Evolutionary conservation across 495 filamentous ascomycete species (phyloP).

Genomic region (Bacidia rubella): DNA sequence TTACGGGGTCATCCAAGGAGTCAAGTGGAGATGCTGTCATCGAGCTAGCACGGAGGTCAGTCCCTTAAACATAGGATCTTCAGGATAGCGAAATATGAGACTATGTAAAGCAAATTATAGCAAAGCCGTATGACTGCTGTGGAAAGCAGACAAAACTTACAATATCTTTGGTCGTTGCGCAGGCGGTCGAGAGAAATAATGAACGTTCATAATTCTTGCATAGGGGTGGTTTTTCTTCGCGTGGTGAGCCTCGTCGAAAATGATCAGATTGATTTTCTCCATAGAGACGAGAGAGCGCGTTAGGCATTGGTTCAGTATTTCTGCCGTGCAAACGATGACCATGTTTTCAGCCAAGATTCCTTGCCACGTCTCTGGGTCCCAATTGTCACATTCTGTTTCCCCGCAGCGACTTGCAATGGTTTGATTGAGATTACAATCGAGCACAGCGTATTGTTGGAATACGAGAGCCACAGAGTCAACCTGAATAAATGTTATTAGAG

Average conservation of each 20-base stretch:
- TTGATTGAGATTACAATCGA: slow-evolving; percentile 73
- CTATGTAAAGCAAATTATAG: no score
- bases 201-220: slow-evolving; percentile 79
- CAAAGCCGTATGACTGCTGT: no score
- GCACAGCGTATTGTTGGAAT: slow-evolving; percentile 76
- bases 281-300: slow-evolving; percentile 70
- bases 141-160: no score
- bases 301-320: slow-evolving; percentile 69
- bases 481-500: slow-evolving; percentile 23
- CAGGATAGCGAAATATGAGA: no score
- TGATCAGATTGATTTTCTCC: slow-evolving; percentile 71
- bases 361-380: slow-evolving; percentile 55
- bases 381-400: slow-evolving; percentile 52
- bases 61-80: no score
- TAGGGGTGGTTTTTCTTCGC: slow-evolving; percentile 92
- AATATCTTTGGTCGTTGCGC: slow-evolving; percentile 62
- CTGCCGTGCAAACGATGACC: slow-evolving; percentile 89
- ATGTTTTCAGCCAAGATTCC: slow-evolving; percentile 55
- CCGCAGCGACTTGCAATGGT: slow-evolving; percentile 70
- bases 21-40: slow-evolving; percentile 99
- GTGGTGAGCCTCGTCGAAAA: slow-evolving; percentile 96
- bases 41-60: no score
- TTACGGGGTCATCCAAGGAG: slow-evolving; percentile 52
- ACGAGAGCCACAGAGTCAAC: slow-evolving; percentile 82
- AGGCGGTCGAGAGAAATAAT: slow-evolving; percentile 44